Percentiles rank a stretch among this genome's conserved stretches.
These are phyloP conservation scores for Dictyostelium brefeldianum DNA, from an alignment of 78 protist genomes.

Conservation along the genomic window DNA sequence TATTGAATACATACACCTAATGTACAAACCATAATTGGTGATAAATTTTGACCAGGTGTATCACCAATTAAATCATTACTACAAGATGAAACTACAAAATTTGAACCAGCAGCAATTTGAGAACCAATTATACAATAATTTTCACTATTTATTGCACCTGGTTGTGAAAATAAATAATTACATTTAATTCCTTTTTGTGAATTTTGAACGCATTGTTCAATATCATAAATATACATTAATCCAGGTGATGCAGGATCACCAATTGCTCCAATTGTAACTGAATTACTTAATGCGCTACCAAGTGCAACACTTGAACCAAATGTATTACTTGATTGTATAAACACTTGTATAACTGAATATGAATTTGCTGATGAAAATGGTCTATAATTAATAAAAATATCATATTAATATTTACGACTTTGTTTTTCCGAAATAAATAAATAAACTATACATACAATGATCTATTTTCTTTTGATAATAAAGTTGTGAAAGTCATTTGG, in stretches of 20 bases:
- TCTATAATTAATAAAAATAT: background rate
- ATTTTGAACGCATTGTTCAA: background rate
- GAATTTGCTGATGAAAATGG: background rate
- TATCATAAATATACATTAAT: background rate
- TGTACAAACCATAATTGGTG: slow-evolving; percentile 38
- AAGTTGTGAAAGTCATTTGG: slow-evolving; percentile 52
- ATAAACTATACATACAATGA: slow-evolving; percentile 22
- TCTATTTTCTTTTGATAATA: slow-evolving; percentile 36
- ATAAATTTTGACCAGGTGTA: background rate
- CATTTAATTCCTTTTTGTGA: background rate
- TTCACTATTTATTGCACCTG: background rate
- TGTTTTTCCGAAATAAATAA: no score
- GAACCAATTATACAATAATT: slow-evolving; percentile 12
- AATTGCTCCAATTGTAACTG: slow-evolving; percentile 6
- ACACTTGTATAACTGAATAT: background rate
- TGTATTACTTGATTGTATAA: background rate
- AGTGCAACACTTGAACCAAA: slow-evolving; percentile 46
- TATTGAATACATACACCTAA: slow-evolving; percentile 60
- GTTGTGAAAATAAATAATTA: background rate
- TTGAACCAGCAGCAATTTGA: slow-evolving; percentile 22
- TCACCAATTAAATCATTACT: slow-evolving; percentile 1
- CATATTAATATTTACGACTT: no score
- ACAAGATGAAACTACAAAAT: slow-evolving; percentile 43
- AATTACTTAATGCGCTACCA: background rate
- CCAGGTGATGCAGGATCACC: slow-evolving; percentile 24